Conservation (phyloP, 106 monocot genomes). For the Hemerocallis citrina region DNA sequence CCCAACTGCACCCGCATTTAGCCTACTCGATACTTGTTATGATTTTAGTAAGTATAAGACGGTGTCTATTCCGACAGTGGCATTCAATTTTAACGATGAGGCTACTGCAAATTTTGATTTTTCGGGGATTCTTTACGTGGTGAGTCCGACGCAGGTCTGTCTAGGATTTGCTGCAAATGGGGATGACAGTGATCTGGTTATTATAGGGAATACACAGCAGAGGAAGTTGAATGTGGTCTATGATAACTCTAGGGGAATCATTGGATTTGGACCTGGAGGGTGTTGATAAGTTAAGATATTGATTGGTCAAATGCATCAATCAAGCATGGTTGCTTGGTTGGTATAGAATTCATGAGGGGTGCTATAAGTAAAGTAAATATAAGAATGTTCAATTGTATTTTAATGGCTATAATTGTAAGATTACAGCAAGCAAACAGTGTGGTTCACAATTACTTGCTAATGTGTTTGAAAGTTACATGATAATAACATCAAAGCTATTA, state of each 20-base stretch:
- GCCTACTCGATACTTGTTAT: constrained; percentile 69
- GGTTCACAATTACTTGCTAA: too few species aligned
- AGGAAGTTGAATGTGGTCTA: constrained; percentile 21
- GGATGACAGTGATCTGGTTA: constrained; percentile 10
- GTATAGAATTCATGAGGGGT: too few species aligned
- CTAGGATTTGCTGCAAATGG: constrained; percentile 43
- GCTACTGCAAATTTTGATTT: constrained; percentile 24
- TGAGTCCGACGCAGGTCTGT: constrained; percentile 27
- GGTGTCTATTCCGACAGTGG: constrained; percentile 29
- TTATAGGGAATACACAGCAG: constrained; percentile 39
- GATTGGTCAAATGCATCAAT: too few species aligned
- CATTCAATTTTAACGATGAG: constrained; percentile 27
- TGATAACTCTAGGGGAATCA: constrained; percentile 14
- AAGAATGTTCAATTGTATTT: too few species aligned
- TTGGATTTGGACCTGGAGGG: constrained; percentile 22
- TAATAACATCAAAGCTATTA: too few species aligned
- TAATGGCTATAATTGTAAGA: too few species aligned
- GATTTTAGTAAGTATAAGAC: constrained; percentile 27
- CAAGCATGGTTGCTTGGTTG: too few species aligned
- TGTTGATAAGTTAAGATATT: constrained; percentile 10
- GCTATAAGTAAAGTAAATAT: too few species aligned
- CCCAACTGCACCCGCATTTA: constrained; percentile 29
- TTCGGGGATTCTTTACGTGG: constrained; percentile 25
- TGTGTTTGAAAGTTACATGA: too few species aligned
- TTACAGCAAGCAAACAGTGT: too few species aligned